Base-by-base conservation (phyloP, 306 rosid species). In the Pyrus bretschneideri region DNA sequence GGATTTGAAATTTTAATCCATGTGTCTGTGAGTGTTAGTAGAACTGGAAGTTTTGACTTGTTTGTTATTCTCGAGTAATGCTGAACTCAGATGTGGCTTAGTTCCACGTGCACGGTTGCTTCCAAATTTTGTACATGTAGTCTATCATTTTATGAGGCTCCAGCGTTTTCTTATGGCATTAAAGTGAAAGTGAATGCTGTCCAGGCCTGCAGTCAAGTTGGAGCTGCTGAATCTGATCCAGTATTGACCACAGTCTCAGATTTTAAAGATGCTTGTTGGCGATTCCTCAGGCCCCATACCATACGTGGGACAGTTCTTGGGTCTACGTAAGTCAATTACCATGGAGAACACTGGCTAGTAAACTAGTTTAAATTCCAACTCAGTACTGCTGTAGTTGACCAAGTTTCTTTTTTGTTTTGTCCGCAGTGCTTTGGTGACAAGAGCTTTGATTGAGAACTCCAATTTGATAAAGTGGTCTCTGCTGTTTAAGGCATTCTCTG, bases 251-350 rank as follows among this genome's bases (percentile, higher is more conserved):
- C 70, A 78, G 44, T 90, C 77, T 83, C 88, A 38, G 89, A 82
- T 69, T 88, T 94, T 76, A 92, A 83, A 85, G 98, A 92, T 87
- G 93, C 98, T 45, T 94, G 89, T 78, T 94, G 98, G 98, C 90
- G 98, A 86, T 92, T 94, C 86, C 83, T 94, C 67, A 88, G 98
- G 86, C 97, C 98, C 40, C 98, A 94, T 80, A 94, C 98, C 19
- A 92, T 94, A 80, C 90, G 96, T 18, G 98, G 98, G 71, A 92
- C 98, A 29, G 69, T 93, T 65, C 82, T 94, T 25, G 98, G 98
- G n/a, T 94, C 98, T 12, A 18, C 57, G 98, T 94, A 80, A 92
- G 96, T 84, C 30, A 76, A 70, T 66, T 23, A 45, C 40, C 4
- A 10, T 35, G 14, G 49, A 19, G 4, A 59, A 33, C 49, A 30